Base-by-base conservation (phyloP, 2,329 filamentous ascomycete genomes). In the Paecilomyces dactylethromorphus region DNA sequence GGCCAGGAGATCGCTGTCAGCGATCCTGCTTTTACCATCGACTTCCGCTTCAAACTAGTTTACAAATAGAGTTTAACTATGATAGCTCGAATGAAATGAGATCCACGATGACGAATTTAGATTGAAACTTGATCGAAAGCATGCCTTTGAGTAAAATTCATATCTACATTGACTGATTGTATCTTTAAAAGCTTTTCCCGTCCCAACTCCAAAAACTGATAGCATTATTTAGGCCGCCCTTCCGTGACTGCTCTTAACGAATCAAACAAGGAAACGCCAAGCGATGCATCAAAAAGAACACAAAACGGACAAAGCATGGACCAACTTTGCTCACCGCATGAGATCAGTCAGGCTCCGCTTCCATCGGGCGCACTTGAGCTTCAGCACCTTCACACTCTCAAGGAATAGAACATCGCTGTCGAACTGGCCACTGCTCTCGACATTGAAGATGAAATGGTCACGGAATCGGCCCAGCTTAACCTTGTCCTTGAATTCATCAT, bases 391-490 rank as follows among this genome's bases (percentile, higher is more conserved):
- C 55, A 99, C 84, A 29, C 91, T 87, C 77, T 97, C 92, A 58
- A 99, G 76, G 80, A 99, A 97, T 64, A 99, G 81, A 76, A 92
- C 87, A 68, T 97, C 93, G 71, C 92, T 96, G 60, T 94, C 88
- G 81, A 91, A 96, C 78, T 99, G 94, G 5, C 94, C 95, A 0
- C 91, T 88, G 79, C 92, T 97, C 81, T 99, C 94, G 35, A 99
- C 83, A 57, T 87, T 89, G 81, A 94, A 99, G 76, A 99, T 97
- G 75, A 99, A 99, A 78, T 99, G 95, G 74, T 99, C 94, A 64
- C 92, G 83, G 67, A 92, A 81, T 57, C 95, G 84, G 51, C 94
- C 94, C 32, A 99, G 84, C 81, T 92, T 92, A 63, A 99, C 94
- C 81, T 97, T 99, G 71, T 87, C 90, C 76, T 94, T 86, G 78